Base-by-base conservation (phyloP, 2,329 filamentous ascomycete species). In the Cryphonectria carpinicola region DNA sequence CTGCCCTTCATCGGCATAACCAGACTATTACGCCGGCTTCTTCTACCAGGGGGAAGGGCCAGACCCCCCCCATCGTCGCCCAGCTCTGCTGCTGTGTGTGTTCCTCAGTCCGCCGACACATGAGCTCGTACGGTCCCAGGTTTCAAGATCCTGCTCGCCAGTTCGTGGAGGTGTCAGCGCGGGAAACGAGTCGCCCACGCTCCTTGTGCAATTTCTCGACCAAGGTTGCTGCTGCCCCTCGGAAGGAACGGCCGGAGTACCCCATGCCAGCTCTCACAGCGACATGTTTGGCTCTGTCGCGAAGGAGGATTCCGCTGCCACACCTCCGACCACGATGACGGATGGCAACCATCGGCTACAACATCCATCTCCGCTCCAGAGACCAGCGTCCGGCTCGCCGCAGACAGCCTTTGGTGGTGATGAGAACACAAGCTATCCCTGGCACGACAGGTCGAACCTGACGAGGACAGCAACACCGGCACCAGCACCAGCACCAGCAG, bases 271-370 rank as follows among this genome's bases (percentile, higher is more conserved):
- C 56, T 43, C 46, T 35, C 58, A 63, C 56, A 19, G 52, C 63
- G 37, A 67, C 63, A 71, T 71, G 66, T 56, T 71, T 56, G 28
- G 61, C 70, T 39, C 41, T 60, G 54, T 58, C 64, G 54, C 66
- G 67, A 69, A 71, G 17, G 39, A 69, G 65, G 66, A 72, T n/a
- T 49, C 69, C 56, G 32, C 64, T 39, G 49, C 35, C 56, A 52
- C 43, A 19, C 22, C 35, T n/a, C 22, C 66, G 49, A 58, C 63
- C 46, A 60, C 61, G 39, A 69, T 46, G 37, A 71, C 67, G 69
- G 54, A 66, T 17, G 60, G 32, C 66, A 41, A 52, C 32, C 22
- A 49, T 49, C 17, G 61, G 58, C 63, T 63, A 54, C 58, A 58
- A 54, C 56, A 66, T 37, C 37, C 63, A 43, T 41, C 66, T 52